A percentile compares a stretch with the other conserved stretches of the same genome.
Conservation (phyloP, 495 filamentous ascomycete genomes). For the Tuber brumale region DNA sequence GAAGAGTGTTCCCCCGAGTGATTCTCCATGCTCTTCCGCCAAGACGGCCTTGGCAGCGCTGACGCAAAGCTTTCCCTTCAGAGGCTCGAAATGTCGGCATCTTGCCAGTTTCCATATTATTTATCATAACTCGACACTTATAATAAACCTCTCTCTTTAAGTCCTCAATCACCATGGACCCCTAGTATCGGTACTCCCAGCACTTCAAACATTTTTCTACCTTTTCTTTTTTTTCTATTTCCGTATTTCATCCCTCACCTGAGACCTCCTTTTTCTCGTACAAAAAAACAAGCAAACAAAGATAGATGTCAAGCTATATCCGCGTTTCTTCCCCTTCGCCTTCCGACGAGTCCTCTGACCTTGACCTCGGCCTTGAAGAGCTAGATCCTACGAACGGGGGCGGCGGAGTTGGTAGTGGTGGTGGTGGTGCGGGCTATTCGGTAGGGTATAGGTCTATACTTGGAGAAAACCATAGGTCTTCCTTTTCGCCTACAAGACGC, state of each 20-base stretch:
- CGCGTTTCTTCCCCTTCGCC: constrained; percentile 33
- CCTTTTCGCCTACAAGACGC: constrained; percentile 13
- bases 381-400: constrained; percentile 22
- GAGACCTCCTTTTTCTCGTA: neutral
- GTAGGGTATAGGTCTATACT: constrained; percentile 29
- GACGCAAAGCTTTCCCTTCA: neutral
- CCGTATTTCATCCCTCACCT: neutral
- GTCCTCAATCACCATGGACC: neutral
- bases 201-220: neutral
- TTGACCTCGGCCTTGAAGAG: constrained; percentile 39
- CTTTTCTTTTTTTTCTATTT: neutral
- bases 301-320: constrained; percentile 26
- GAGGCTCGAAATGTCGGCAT: neutral
- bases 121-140: neutral
- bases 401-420: neutral
- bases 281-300: neutral
- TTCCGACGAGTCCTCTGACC: constrained; percentile 37
- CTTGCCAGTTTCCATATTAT: neutral
- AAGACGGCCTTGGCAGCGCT: neutral
- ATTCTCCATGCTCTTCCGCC: neutral
- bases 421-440: constrained; percentile 3
- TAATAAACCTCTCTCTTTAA: neutral
- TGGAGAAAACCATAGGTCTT: constrained; percentile 19
- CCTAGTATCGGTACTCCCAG: neutral
- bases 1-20: neutral